phyloP scores from a whole-genome alignment of 225 moss, liverwort and hornwort genomes.

The Sphagnum tenellum region DNA sequence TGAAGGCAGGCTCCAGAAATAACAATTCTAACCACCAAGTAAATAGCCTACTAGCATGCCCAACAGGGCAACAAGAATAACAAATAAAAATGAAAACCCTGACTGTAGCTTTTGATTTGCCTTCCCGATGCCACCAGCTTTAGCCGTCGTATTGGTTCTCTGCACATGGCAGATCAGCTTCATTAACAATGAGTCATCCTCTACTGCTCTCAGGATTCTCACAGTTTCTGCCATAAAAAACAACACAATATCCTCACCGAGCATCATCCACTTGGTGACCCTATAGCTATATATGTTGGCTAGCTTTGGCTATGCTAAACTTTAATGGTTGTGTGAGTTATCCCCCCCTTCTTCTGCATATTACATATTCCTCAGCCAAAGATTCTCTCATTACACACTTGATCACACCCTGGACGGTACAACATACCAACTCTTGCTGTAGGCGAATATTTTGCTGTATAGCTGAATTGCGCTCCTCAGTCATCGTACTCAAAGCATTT shows the following conservation, averaged over 20 bases:
- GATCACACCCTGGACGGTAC: not conserved
- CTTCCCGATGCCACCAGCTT: conserved; percentile 41
- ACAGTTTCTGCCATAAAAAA: too few relatives aligned
- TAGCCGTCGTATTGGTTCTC: not conserved
- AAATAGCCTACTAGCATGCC: conserved; percentile 87
- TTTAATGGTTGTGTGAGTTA: not conserved
- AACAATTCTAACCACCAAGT: conserved; percentile 30
- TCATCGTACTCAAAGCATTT: conserved; percentile 51
- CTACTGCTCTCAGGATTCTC: too few relatives aligned
- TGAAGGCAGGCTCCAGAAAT: conserved; percentile 5
- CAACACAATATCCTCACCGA: too few relatives aligned
- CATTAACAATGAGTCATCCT: too few relatives aligned
- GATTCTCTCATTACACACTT: too few relatives aligned
- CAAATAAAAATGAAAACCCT: conserved; percentile 78
- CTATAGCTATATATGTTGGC: too few relatives aligned
- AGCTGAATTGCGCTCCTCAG: conserved; percentile 71
- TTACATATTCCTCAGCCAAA: too few relatives aligned
- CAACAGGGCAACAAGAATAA: conserved; percentile 74
- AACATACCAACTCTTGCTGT: conserved; percentile 76
- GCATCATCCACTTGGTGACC: too few relatives aligned
- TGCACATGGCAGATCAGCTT: too few relatives aligned
- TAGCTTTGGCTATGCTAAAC: too few relatives aligned
- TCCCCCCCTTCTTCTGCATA: not conserved
- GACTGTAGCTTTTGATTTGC: conserved; percentile 50
- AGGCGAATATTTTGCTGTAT: conserved; percentile 57